Evolutionary conservation across 2,329 filamentous ascomycete species (phyloP), one percentile per base, ranked within the genome.

Genomic region (Sarocladium strictum): DNA sequence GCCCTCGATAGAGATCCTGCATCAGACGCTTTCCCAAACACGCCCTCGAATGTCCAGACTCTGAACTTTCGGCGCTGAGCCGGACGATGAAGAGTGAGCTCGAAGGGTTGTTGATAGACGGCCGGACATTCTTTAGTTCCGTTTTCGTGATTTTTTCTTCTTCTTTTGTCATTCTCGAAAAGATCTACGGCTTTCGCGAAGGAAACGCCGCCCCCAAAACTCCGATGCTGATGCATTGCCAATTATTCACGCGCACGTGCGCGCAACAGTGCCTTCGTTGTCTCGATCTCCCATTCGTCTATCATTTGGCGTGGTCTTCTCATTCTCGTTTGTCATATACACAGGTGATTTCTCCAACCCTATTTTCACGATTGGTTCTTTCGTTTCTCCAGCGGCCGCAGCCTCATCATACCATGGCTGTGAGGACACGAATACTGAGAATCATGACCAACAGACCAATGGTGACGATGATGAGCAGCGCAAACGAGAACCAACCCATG

Each of bases 401-500:
- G n/a, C n/a, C 53, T 21, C 55, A 55, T 62, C 61, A 64, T 58
- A 70, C 74, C 66, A 83, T 72, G 63, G 87, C 80, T 62, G 84
- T 80, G 60, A 97, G 74, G 55, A 96, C 79, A 62, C 86, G 82
- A 67, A 97, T 94, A 73, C 91, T 97, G 69, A 97, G 75, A 64
- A 97, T 96, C 91, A 97, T 97, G 65, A 97, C 88, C 58, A 99
- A 76, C 70, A 97, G 72, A 55, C 93, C 94, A 65, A 97, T 94
- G 50, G 93, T 97, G 53, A 97, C 93, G 58, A 97, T 87, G 63
- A 99, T 96, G 60, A 99, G 79, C 53, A 97, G 72, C 21, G 89
- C 87, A 66, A 99, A 97, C 40, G 90, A 89, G 72, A 99, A 97
- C 94, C 94, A 99, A 56, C 94, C 94, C 65, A 99, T 79, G 17